Evolutionary conservation across 2,329 filamentous ascomycete species (phyloP), one percentile per base, ranked within the genome.

Genomic region (Akanthomyces lecanii): DNA sequence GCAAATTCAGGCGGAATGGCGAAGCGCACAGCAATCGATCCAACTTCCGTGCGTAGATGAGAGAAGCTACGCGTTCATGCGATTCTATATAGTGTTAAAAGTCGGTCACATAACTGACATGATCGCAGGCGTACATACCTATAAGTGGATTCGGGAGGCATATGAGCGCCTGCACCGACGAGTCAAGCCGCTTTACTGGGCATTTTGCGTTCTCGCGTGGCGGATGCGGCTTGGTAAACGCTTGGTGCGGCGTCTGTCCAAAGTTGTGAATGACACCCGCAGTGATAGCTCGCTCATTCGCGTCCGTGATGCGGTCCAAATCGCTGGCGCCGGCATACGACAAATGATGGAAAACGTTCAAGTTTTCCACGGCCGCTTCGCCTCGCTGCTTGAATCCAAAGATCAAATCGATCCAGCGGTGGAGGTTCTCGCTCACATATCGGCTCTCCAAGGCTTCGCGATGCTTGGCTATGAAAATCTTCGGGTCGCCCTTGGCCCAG

Each of bases 261-360:
- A 99, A 99, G 69, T 98, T 98, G 76, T 99, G 94, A 69, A 99
- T 98, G 68, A 97, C 96, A 40, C 92, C 92, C 61, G 97, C 97
- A 0, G 92, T 94, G 5, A 94, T 91, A 7, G 92, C 81, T 50
- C 92, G 85, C 74, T 98, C 93, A 62, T 94, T 86, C 0, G 91
- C 89, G 71, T 98, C 94, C 8, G 89, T 86, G 65, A 99, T 98
- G 59, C 87, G 88, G 73, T 99, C 95, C 5, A 99, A 79, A 73
- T 99, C 91, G 67, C 91, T 96, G 3, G 94, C 92, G 7, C 95
- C 96, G 65, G 93, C 90, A 71, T 99, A 99, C 0, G 94, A 98
- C 23, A 97, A 82, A 73, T 96, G 91, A 67, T 98, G 94, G 77
- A 97, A 99, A 25, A 99, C 92, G 70, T 99, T 99, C 47, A 94